Conservation (phyloP, 208 protist species). For the Leishmania major region DNA sequence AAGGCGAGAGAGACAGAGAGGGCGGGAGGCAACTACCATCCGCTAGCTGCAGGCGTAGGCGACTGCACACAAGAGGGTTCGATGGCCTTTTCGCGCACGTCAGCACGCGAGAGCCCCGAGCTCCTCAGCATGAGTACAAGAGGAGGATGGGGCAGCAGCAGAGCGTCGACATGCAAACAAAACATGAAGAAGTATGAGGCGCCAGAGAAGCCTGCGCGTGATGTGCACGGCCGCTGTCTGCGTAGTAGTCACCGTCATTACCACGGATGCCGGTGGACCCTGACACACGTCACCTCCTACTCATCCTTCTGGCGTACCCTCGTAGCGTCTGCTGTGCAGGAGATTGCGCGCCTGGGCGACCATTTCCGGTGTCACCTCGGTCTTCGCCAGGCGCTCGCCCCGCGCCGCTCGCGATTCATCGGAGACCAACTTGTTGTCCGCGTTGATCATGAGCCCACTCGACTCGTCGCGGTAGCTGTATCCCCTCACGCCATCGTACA, state of each 20-base stretch:
- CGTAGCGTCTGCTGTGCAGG: conserved; percentile 57
- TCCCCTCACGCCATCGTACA: conserved; percentile 75
- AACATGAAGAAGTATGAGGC: neutral
- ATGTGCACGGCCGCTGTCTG: neutral
- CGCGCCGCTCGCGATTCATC: conserved; percentile 50
- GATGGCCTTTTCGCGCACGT: neutral
- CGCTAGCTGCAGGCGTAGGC: neutral
- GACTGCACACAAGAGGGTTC: neutral
- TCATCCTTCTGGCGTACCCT: conserved; percentile 18
- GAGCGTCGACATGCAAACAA: neutral
- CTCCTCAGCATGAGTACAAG: neutral
- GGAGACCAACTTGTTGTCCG: conserved; percentile 53
- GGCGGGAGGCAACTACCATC: neutral
- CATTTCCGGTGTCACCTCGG: conserved; percentile 67
- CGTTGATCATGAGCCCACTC: conserved; percentile 73
- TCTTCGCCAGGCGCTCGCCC: conserved; percentile 37
- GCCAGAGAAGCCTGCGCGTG: neutral
- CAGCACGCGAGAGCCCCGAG: neutral
- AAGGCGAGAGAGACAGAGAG: neutral
- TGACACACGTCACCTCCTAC: neutral
- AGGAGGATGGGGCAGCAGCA: neutral
- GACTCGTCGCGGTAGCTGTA: conserved; percentile 68
- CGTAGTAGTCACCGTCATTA: neutral
- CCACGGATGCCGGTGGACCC: neutral
- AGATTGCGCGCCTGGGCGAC: conserved; percentile 54